Evolutionary conservation across 768 basidiomycete genomes (phyloP).

Genomic region (Macrolepiota dolichaula): DNA sequence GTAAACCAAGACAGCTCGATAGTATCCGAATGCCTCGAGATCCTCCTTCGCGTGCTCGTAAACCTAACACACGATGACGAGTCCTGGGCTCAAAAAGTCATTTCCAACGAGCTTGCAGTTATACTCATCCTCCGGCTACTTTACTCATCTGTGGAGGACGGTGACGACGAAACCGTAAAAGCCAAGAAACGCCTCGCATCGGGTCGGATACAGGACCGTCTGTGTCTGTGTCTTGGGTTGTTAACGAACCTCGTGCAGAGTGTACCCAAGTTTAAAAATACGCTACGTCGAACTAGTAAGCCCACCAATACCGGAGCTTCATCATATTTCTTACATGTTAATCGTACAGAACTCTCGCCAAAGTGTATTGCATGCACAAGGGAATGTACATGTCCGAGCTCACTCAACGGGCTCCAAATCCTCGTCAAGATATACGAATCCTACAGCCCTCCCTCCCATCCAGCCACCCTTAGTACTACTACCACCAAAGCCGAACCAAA

Average conservation of each 20-base stretch:
- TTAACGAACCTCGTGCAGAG: slow-evolving; percentile 74
- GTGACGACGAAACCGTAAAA: background rate
- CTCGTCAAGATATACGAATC: slow-evolving; percentile 47
- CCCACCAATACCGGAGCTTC: background rate
- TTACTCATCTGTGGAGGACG: slow-evolving; percentile 27
- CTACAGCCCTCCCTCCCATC: slow-evolving; percentile 23
- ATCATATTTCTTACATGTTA: background rate
- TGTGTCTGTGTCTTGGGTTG: slow-evolving; percentile 73
- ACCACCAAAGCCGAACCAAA: slow-evolving; percentile 9
- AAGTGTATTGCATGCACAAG: slow-evolving; percentile 50
- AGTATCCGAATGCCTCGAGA: slow-evolving; percentile 51
- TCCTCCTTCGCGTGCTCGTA: slow-evolving; percentile 63
- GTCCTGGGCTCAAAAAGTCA: slow-evolving; percentile 52
- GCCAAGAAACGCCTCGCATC: background rate
- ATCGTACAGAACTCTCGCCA: slow-evolving; percentile 43
- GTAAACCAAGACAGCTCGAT: slow-evolving; percentile 3
- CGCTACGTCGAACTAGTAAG: slow-evolving; percentile 50
- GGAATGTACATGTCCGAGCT: slow-evolving; percentile 49
- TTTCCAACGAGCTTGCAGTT: slow-evolving; percentile 43
- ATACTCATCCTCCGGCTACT: slow-evolving; percentile 47
- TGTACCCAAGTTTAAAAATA: slow-evolving; percentile 42
- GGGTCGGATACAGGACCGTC: slow-evolving; percentile 54
- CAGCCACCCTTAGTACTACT: too few species aligned
- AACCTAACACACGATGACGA: slow-evolving; percentile 64
- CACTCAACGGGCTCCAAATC: slow-evolving; percentile 45